phyloP scores from a whole-genome alignment of 2,329 filamentous ascomycete genomes.

The Pestalotiopsis sp. region DNA sequence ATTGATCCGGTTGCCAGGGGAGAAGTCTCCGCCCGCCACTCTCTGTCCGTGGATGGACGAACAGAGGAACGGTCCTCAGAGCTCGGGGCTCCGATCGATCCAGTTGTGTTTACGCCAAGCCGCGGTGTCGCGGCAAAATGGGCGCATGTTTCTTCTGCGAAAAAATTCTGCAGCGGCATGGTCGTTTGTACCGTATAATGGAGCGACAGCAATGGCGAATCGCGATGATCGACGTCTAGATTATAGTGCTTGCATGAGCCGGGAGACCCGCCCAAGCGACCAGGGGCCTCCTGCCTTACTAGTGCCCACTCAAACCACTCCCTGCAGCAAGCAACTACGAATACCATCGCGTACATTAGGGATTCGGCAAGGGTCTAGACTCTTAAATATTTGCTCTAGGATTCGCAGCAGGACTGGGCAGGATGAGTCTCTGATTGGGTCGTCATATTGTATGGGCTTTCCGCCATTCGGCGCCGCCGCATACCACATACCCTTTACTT shows the following conservation, averaged over 20 bases:
- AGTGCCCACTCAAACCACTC: neutral
- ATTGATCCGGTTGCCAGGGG: neutral
- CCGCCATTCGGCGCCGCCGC: neutral
- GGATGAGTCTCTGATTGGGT: neutral
- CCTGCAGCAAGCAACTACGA: neutral
- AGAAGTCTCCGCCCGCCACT: neutral
- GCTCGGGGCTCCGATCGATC: neutral
- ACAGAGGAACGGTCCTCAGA: too few relatives aligned
- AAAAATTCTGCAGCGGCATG: neutral
- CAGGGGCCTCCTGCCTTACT: neutral
- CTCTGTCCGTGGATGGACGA: too few relatives aligned
- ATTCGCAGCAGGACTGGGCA: neutral
- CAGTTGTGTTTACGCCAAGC: neutral
- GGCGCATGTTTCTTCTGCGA: neutral
- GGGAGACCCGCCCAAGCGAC: neutral
- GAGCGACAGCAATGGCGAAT: neutral
- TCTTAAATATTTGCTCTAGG: neutral
- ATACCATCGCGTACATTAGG: neutral
- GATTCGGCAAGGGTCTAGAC: neutral
- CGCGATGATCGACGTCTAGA: neutral
- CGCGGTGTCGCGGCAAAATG: neutral
- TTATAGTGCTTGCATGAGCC: constrained; percentile 10
- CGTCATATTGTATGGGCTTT: neutral
- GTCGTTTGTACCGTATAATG: neutral
- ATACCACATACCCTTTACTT: neutral